phyloP scores from a whole-genome alignment of 768 basidiomycete species.

The Panaeolus cyanescens region DNA sequence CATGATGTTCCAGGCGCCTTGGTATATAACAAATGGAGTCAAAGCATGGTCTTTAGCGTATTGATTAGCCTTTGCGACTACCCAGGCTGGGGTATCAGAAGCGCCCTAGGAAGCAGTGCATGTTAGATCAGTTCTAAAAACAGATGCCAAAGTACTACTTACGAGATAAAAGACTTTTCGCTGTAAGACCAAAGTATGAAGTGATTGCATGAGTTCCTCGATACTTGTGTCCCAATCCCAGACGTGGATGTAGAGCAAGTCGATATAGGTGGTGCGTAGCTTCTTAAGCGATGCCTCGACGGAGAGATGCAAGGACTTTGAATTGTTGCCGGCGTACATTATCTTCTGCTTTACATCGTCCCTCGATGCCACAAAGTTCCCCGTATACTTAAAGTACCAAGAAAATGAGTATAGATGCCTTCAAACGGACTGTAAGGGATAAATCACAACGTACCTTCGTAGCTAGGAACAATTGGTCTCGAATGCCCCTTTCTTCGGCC shows the following conservation, averaged over 20 bases:
- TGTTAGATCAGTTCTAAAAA: background rate
- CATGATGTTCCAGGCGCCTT: conserved; percentile 45
- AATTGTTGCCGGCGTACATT: conserved; percentile 23
- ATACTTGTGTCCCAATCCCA: conserved; percentile 56
- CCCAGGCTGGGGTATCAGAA: conserved; percentile 50
- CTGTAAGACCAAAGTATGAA: conserved; percentile 50
- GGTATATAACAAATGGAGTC: conserved; percentile 56
- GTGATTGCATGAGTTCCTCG: conserved; percentile 56
- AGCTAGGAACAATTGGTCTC: conserved; percentile 40
- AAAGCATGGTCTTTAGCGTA: conserved; percentile 49
- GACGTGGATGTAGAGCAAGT: conserved; percentile 45
- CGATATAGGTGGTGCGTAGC: conserved; percentile 45
- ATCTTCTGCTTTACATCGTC: conserved; percentile 1
- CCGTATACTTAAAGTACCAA: background rate
- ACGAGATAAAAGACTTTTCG: conserved; percentile 53
- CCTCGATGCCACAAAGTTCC: background rate
- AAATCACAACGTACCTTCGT: conserved; percentile 25
- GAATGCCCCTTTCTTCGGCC: conserved; percentile 36
- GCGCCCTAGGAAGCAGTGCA: conserved; percentile 33
- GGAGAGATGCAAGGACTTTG: conserved; percentile 42
- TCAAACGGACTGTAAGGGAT: background rate
- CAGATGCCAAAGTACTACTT: conserved; percentile 4
- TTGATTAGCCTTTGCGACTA: conserved; percentile 48
- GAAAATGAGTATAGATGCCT: background rate
- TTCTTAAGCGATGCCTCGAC: conserved; percentile 45